Evolutionary conservation across 2,329 filamentous ascomycete species (phyloP).

Genomic region (Rhinocladiella similis): DNA sequence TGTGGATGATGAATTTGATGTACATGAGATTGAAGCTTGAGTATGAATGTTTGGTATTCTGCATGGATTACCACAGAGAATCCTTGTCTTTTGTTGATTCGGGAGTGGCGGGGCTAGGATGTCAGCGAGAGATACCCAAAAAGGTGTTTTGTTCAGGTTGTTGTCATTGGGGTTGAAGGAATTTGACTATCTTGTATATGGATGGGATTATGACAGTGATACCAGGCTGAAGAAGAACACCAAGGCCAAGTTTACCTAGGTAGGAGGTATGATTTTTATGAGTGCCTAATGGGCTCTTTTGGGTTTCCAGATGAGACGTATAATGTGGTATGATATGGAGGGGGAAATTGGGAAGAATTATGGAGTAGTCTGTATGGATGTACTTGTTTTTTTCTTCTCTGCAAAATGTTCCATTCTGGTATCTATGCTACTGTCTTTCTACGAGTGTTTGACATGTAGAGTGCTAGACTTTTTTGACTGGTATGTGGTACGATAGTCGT

Average conservation of each 20-base stretch:
- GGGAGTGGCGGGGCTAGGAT: too few species aligned
- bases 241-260: neutral
- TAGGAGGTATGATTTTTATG: neutral
- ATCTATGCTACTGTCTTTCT: too few species aligned
- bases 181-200: neutral
- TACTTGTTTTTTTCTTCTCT: too few species aligned
- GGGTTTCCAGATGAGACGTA: neutral
- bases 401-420: too few species aligned
- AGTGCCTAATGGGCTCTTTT: neutral
- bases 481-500: too few species aligned
- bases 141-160: too few species aligned
- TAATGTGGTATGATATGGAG: neutral
- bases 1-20: conserved; percentile 29
- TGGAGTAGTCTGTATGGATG: too few species aligned
- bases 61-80: neutral
- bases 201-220: neutral
- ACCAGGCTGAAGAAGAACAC: neutral
- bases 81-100: neutral
- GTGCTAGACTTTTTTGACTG: too few species aligned
- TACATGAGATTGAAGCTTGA: conserved; percentile 19
- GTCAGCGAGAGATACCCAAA: too few species aligned
- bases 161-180: neutral
- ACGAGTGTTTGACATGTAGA: too few species aligned
- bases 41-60: too few species aligned
- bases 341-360: too few species aligned